Percentiles rank a stretch among this genome's conserved stretches.
Conservation (phyloP, 768 basidiomycete genomes). For the Boletus rubroflammeus region DNA sequence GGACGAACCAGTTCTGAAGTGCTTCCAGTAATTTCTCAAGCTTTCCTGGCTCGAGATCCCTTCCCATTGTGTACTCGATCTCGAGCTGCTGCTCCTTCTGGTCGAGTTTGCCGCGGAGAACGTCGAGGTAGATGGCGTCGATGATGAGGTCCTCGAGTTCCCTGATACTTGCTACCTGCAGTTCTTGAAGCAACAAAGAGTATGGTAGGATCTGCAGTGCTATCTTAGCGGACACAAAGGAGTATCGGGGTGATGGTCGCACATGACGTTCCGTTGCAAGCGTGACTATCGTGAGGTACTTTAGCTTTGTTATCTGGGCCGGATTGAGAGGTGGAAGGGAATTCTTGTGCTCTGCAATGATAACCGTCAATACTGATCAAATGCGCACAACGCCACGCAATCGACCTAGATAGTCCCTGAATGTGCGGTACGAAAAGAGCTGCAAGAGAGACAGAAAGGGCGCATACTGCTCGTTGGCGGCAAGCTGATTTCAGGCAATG, state of each 20-base stretch:
- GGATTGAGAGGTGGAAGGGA: constrained; percentile 62
- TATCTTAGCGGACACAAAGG: neutral
- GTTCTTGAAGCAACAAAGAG: constrained; percentile 57
- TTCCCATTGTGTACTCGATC: constrained; percentile 88
- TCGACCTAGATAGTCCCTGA: constrained; percentile 76
- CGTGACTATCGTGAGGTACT: constrained; percentile 88
- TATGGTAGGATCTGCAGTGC: constrained; percentile 74
- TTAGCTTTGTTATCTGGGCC: constrained; percentile 82
- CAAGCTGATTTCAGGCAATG: constrained; percentile 49
- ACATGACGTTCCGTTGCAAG: constrained; percentile 77
- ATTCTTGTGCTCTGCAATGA: constrained; percentile 56
- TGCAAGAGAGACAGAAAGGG: constrained; percentile 65
- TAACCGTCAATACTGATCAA: constrained; percentile 1
- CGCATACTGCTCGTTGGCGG: constrained; percentile 57
- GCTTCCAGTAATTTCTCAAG: constrained; percentile 58
- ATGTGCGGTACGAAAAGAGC: constrained; percentile 89
- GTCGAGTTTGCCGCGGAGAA: constrained; percentile 88
- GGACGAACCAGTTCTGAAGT: constrained; percentile 61
- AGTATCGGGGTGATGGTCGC: constrained; percentile 25
- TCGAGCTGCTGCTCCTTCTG: constrained; percentile 88
- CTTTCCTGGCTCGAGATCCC: constrained; percentile 81
- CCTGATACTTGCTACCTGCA: constrained; percentile 77
- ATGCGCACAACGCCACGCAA: neutral
- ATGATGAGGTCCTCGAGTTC: constrained; percentile 97
- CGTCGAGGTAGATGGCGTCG: constrained; percentile 89